Evolutionary conservation across 1,139 yeast genomes (phyloP), one percentile per base, ranked within the genome.

Genomic region (Wickerhamiella pararugosa): DNA sequence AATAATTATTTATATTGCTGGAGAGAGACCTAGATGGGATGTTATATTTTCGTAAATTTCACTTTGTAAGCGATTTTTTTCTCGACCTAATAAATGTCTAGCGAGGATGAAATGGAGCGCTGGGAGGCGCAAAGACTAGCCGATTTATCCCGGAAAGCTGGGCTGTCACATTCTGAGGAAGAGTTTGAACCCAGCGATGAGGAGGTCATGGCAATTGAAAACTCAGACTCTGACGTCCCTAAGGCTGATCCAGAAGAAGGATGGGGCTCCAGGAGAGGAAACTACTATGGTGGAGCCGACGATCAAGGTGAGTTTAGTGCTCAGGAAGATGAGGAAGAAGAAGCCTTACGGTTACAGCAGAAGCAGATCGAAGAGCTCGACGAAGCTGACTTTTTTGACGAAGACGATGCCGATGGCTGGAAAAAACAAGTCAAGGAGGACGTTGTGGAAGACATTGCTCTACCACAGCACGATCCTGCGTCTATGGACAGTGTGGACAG

Each of bases 291-390:
- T 44, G 96, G 92, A 31, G 87, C 78, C 54, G 78, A 72, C 30
- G 87, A 79, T 35, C 75, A 71, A 45, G 84, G 80, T 48, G 84
- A 78, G 34, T 94, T 79, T 47, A 36, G 40, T 15, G 80, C 76
- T 38, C 82, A 83, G 5, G 76, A 74, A 47, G 76, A 74, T 47
- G 79, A 86, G 64, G 90, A 92, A 45, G 77, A 77, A 51, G 97
- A 90, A 62, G 97, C 97, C 0, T 57, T 83, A 45, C 75, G 86
- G 56, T 77, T 84, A 50, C 97, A 87, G 61, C 81, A 79, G 64
- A 76, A 78, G 58, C 94, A 87, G 56, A 64, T 87, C 48, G 75
- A 76, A 50, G 94, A 82, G 42, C 67, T 90, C 52, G 76, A 75
- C 38, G 76, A 81, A 71, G 84, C 74, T 39, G 97, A 86, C 60